Conservation (phyloP, 257 asterid genomes). For the Ilex asprella region DNA sequence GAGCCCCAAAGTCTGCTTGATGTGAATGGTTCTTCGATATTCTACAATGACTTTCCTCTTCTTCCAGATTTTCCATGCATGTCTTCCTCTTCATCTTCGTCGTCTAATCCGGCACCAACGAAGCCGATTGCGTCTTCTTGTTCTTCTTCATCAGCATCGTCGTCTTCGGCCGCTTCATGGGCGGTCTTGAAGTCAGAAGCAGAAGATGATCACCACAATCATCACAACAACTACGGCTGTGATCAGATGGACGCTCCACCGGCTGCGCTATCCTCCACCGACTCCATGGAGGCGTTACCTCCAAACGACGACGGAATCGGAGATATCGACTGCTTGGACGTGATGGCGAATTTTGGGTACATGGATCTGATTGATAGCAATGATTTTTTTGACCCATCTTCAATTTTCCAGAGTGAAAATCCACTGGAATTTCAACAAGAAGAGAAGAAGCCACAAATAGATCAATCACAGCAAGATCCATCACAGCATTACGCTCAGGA, state of each 20-base stretch:
- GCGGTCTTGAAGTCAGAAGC: constrained; percentile 24
- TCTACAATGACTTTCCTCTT: constrained; percentile 54
- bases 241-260: constrained; percentile 7
- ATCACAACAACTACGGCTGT: background rate
- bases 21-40: constrained; percentile 35
- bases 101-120: constrained; percentile 38
- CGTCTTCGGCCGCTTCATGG: constrained; percentile 35
- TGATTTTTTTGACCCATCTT: constrained; percentile 68
- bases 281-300: constrained; percentile 35
- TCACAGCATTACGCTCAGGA: background rate
- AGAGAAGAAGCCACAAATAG: background rate
- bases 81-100: constrained; percentile 85
- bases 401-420: constrained; percentile 44
- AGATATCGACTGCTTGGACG: constrained; percentile 40
- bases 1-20: constrained; percentile 28
- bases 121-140: constrained; percentile 21
- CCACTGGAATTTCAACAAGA: constrained; percentile 15
- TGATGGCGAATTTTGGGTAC: constrained; percentile 59
- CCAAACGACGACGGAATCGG: constrained; percentile 13
- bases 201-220: constrained; percentile 16
- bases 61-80: constrained; percentile 86
- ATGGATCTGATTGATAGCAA: constrained; percentile 60
- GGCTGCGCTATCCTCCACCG: constrained; percentile 39
- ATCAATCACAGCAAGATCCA: background rate
- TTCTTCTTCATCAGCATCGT: constrained; percentile 30